Evolutionary conservation across 1,284 basidiomycete species (phyloP), one percentile per base, ranked within the genome.

Genomic region (Puccinia coronata): DNA sequence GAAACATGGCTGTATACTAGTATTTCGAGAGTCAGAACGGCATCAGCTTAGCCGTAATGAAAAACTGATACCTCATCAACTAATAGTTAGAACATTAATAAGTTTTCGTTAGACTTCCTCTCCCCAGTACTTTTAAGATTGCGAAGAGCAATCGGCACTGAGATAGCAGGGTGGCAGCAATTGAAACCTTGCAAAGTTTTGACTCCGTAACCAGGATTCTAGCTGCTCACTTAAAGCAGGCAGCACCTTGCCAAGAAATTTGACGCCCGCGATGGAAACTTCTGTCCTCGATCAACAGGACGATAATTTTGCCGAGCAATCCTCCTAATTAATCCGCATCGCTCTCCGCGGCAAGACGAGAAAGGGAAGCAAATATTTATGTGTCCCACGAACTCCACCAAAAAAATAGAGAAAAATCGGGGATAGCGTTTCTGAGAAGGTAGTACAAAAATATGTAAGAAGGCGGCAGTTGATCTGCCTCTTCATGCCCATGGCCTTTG

Each of bases 1-100:
- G 67, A 70, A 28, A 70, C 67, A 49, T 70, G 67, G 34, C 23
- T 34, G 18, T 70, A 70, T 51, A 70, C 67, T 70, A n/a, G n/a
- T n/a, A 70, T 25, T 51, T 49, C 43, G 43, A 41, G 18, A 39
- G 34, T 39, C 61, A 63, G 31, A 39, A 63, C 11, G 34, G 31
- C 34, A 63, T 63, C 61, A 63, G 61, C 61, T 63, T 36, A 39
- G 20, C 61, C 61, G 16, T 23, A 8, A 23, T 41, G 20, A 23
- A 63, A 39, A 11, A 63, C 36, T n/a, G 8, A n/a, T n/a, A 39
- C 31, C 18, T 20, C 14, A 61, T 16, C 59, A 57, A 28, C 28
- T 57, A n/a, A n/a, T n/a, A n/a, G n/a, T 23, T 4, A 18, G 51
- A 11, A 53, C 12, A 53, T 16, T 18, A 53, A 53, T 18, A 4